Base-by-base conservation (phyloP, 2,329 filamentous ascomycete genomes). In the Sclerotiophoma versabilis region DNA sequence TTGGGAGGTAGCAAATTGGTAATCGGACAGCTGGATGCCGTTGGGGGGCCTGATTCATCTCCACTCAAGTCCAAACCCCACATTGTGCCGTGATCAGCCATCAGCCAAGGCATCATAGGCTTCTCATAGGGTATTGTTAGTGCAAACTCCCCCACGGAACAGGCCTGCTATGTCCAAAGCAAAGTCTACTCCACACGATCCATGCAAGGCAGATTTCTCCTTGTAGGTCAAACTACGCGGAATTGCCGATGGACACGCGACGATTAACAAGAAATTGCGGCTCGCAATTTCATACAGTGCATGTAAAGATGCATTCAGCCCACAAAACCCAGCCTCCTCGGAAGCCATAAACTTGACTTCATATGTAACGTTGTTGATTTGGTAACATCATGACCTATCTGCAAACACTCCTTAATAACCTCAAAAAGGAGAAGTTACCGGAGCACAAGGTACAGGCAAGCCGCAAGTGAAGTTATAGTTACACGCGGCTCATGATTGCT, bases 11-110 rank as follows among this genome's bases (percentile, higher is more conserved):
- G n/a, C n/a, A n/a, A n/a, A n/a, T 38, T 44, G 50, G 43, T 44
- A 26, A 38, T 44, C 20, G 25, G 20, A 26, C n/a, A 27, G 17
- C 25, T 29, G 32, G 19, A 17, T 14, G 30, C 32, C 25, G 20
- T 37, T 39, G 49, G 49, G 51, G 39, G 22, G 37, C 51, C 51
- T 48, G 23, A 54, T 5, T 49, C 34, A 54, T 54, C 15, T 45
- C 44, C 43, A 38, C 37, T 44, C 17, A 4, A 19, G 11, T 38
- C 4, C 23, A 20, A 6, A 17, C 25, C 38, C 38, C 26, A 32
- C 9, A 14, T 19, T 14, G 22, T n/a, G n/a, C n/a, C 15, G 6
- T n/a, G 38, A 34, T 29, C 14, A 14, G n/a, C 17, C 5, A 11
- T 11, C 22, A 17, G n/a, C 42, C 36, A 36, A 36, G 43, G 36